Evolutionary conservation across 1,284 basidiomycete genomes (phyloP).

Genomic region (Fistulinella staudtii): DNA sequence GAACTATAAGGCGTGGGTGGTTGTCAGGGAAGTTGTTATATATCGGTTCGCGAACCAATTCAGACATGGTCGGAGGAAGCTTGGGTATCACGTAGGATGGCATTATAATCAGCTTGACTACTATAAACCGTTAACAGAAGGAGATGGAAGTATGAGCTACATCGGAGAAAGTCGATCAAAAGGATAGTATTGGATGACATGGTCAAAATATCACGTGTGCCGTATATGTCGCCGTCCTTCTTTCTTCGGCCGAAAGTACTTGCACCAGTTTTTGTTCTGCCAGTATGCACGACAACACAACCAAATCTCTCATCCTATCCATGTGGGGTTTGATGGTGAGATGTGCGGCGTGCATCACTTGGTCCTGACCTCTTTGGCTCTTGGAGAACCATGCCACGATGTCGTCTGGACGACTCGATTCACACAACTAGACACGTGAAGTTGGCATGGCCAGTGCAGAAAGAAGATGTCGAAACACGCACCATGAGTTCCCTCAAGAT

Average conservation of each 20-base stretch:
- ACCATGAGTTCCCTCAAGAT: conserved; percentile 13
- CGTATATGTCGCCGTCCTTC: not conserved
- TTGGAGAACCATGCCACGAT: conserved; percentile 17
- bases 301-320: conserved; percentile 9
- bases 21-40: no score
- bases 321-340: conserved; percentile 18
- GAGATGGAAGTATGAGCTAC: no score
- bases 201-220: conserved; percentile 1
- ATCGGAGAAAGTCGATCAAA: no score
- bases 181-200: no score
- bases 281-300: conserved; percentile 24
- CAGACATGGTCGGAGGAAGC: no score
- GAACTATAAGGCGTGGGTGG: not conserved
- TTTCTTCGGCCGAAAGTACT: not conserved
- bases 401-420: conserved; percentile 5
- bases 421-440: conserved; percentile 8
- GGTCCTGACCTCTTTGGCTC: not conserved
- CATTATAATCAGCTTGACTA: no score
- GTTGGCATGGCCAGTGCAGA: not conserved
- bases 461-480: not conserved
- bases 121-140: no score
- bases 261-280: conserved; percentile 11
- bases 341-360: not conserved
- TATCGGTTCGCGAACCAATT: no score
- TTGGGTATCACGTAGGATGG: no score